Conservation (phyloP, 345 rosid species). For the Eucalyptus microcorys region DNA sequence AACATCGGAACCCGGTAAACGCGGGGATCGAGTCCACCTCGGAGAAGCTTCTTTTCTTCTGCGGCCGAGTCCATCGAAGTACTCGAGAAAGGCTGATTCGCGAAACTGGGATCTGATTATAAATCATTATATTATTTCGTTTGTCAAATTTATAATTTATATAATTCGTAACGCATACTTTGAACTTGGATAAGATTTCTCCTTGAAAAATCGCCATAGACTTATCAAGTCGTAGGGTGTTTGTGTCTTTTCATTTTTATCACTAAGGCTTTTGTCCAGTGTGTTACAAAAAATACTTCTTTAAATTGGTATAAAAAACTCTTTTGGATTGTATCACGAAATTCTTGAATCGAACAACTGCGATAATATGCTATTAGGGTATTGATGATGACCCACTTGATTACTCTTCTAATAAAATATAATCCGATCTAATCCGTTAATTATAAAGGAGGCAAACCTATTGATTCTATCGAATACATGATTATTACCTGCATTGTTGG, state of each 20-base stretch:
- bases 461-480: too few species aligned
- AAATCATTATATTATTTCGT: neutral
- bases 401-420: too few species aligned
- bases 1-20: neutral
- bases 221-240: neutral
- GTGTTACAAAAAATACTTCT: too few species aligned
- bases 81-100: neutral
- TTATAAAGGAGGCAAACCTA: too few species aligned
- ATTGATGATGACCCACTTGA: neutral
- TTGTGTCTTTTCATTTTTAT: too few species aligned
- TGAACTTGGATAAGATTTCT: neutral
- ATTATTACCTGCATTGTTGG: too few species aligned
- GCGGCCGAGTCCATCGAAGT: neutral
- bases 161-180: neutral
- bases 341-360: fast-evolving
- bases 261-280: fast-evolving
- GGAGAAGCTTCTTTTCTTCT: neutral
- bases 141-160: neutral
- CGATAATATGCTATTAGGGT: neutral
- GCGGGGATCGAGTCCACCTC: neutral
- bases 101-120: neutral
- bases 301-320: neutral
- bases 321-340: fast-evolving
- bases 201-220: neutral
- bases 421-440: too few species aligned